Evolutionary conservation across 2,329 filamentous ascomycete genomes (phyloP).

Genomic region (Epichloe elymi): DNA sequence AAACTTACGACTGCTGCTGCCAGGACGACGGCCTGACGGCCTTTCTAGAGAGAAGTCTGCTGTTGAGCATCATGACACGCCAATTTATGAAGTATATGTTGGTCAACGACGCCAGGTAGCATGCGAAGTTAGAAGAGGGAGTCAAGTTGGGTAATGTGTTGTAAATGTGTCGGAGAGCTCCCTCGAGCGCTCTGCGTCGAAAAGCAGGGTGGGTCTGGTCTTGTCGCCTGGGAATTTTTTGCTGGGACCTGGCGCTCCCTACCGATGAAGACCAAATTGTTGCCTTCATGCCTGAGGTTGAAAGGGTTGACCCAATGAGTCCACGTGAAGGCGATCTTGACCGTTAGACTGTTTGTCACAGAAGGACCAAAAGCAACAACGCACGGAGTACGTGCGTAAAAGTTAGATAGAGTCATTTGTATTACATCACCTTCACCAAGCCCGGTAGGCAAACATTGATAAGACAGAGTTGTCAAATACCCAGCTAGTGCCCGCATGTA

Average conservation of each 20-base stretch:
- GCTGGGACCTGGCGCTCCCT: background rate
- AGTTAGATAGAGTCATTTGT: too few relatives aligned
- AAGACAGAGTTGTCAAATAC: too few relatives aligned
- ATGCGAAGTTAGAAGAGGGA: slow-evolving; percentile 6
- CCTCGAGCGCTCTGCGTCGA: slow-evolving; percentile 1
- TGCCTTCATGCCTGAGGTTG: slow-evolving; percentile 4
- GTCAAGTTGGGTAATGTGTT: background rate
- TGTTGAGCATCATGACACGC: slow-evolving; percentile 41
- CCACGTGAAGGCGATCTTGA: slow-evolving; percentile 10
- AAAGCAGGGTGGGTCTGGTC: slow-evolving; percentile 1
- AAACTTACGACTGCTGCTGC: slow-evolving; percentile 38
- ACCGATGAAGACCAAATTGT: background rate
- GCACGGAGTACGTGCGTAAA: too few relatives aligned
- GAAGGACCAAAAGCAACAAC: background rate
- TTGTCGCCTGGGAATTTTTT: background rate
- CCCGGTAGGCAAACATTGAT: too few relatives aligned
- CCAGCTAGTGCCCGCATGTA: too few relatives aligned
- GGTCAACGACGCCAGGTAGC: slow-evolving; percentile 13
- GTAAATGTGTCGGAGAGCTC: slow-evolving; percentile 8
- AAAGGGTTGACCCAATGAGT: slow-evolving; percentile 4
- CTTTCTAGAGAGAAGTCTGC: slow-evolving; percentile 46
- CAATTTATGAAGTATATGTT: slow-evolving; percentile 10
- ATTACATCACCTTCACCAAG: too few relatives aligned
- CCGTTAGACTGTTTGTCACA: slow-evolving; percentile 1
- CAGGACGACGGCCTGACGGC: slow-evolving; percentile 41